Conservation (phyloP, 179 eudicot species). For the Drosera spatulata region DNA sequence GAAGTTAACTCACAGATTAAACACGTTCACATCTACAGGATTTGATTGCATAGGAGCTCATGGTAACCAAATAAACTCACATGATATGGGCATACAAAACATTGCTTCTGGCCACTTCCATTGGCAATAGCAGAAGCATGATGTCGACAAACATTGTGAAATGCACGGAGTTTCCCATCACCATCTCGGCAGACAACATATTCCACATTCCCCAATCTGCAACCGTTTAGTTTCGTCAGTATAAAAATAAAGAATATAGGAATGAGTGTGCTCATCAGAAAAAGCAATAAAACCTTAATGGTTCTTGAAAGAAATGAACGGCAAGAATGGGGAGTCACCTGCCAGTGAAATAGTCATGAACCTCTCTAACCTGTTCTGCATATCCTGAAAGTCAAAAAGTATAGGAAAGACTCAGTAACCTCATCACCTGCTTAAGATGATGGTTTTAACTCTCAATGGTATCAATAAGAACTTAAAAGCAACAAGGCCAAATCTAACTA, state of each 20-base stretch:
- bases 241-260: neutral
- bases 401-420: conserved; percentile 4
- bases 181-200: conserved; percentile 77
- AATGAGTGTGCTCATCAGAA: neutral
- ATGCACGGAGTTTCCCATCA: conserved; percentile 49
- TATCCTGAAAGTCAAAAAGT: conserved; percentile 38
- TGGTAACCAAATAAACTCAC: conserved; percentile 32
- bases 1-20: too few species aligned
- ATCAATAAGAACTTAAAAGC: too few species aligned
- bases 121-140: conserved; percentile 83
- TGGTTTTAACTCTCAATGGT: neutral
- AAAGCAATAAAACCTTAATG: neutral
- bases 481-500: too few species aligned
- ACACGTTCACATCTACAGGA: too few species aligned
- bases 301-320: neutral
- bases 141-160: conserved; percentile 98
- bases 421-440: neutral
- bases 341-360: conserved; percentile 72
- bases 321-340: conserved; percentile 30
- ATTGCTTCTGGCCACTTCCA: conserved; percentile 65
- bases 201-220: conserved; percentile 83
- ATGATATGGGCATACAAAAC: conserved; percentile 96
- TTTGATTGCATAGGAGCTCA: neutral
- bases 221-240: conserved; percentile 8
- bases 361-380: conserved; percentile 53